phyloP scores from a whole-genome alignment of 257 asterid genomes.

The Solanum sejunctum region DNA sequence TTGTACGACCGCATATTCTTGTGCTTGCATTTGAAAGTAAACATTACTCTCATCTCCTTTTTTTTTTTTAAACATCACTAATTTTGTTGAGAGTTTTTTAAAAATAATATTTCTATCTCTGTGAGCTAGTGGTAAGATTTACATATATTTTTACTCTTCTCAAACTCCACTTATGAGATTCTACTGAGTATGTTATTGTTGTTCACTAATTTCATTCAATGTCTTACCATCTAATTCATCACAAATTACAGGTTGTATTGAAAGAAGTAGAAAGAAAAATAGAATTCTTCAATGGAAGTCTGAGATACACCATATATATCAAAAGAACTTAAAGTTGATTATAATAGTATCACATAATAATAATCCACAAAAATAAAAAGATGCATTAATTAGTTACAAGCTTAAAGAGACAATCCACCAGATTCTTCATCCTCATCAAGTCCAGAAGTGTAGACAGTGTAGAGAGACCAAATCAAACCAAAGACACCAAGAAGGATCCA shows the following conservation, averaged over 20 bases:
- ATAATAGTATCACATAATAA: not conserved
- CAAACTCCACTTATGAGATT: too few species aligned
- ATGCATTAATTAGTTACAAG: not conserved
- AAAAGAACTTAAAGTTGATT: not conserved
- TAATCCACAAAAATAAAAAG: not conserved
- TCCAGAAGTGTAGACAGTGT: constrained; percentile 32
- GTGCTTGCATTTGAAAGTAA: not conserved
- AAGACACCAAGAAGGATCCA: constrained; percentile 81
- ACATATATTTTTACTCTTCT: too few species aligned
- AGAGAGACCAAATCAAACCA: constrained; percentile 79
- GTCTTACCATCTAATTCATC: not conserved
- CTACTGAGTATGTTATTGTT: too few species aligned
- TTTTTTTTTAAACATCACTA: not conserved
- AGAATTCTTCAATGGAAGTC: not conserved
- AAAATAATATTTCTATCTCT: too few species aligned
- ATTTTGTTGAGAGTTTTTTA: not conserved
- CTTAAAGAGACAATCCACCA: constrained; percentile 80
- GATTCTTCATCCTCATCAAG: constrained; percentile 97
- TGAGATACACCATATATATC: not conserved
- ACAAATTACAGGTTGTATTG: not conserved
- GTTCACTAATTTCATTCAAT: not conserved
- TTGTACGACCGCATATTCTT: not conserved
- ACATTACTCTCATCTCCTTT: not conserved
- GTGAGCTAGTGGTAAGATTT: too few species aligned
- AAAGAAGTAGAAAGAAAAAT: not conserved